phyloP scores from a whole-genome alignment of 345 rosid species.

The Geranium brycei region DNA sequence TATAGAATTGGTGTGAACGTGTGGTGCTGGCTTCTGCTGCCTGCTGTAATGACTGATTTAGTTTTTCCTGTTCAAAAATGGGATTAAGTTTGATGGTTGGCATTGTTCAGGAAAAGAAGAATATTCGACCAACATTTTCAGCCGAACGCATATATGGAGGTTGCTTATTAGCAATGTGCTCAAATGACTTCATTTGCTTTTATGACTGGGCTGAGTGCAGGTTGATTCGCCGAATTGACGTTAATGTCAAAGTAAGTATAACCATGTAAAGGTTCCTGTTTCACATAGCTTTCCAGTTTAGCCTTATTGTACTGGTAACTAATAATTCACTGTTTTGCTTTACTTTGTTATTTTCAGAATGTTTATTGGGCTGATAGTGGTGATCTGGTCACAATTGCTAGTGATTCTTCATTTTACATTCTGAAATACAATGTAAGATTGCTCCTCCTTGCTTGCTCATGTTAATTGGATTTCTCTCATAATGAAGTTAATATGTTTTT shows the following conservation, averaged over 20 bases:
- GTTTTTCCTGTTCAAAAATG: neutral
- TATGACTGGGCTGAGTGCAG: slow-evolving; percentile 99
- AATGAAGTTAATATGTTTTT: neutral
- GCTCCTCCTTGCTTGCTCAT: neutral
- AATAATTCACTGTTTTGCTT: neutral
- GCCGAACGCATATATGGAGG: slow-evolving; percentile 93
- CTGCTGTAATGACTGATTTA: neutral
- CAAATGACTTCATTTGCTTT: slow-evolving; percentile 94
- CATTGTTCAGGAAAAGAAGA: slow-evolving; percentile 71
- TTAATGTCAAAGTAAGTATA: slow-evolving; percentile 82
- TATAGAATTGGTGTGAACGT: neutral
- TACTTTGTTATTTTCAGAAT: slow-evolving; percentile 36
- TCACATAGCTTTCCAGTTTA: neutral
- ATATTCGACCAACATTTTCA: slow-evolving; percentile 84
- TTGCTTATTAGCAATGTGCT: slow-evolving; percentile 87
- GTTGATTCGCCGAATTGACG: slow-evolving; percentile 93
- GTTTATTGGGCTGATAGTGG: slow-evolving; percentile 99
- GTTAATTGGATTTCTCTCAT: neutral
- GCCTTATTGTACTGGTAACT: neutral
- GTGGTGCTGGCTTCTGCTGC: neutral
- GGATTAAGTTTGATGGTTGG: slow-evolving; percentile 2
- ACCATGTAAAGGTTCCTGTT: neutral
- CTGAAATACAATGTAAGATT: slow-evolving; percentile 77
- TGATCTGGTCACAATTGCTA: slow-evolving; percentile 90
- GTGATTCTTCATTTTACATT: slow-evolving; percentile 93